These are phyloP conservation scores for Xerocomellus intermedius DNA, from an alignment of 768 basidiomycete species.

Conservation along the genomic window DNA sequence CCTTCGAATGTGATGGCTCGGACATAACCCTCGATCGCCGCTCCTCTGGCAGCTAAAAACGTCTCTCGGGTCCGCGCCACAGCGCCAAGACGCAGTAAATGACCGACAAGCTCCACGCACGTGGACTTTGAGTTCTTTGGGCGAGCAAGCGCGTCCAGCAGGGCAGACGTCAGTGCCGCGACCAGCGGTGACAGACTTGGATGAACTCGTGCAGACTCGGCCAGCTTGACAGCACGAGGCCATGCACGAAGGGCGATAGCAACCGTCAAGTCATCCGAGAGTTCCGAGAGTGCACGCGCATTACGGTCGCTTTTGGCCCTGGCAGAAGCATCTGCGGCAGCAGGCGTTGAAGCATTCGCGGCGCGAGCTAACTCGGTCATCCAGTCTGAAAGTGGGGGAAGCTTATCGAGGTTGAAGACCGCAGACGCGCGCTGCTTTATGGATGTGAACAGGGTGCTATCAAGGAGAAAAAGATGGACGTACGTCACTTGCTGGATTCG, in stretches of 20 bases:
- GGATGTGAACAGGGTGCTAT: background rate
- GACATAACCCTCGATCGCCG: conserved; percentile 73
- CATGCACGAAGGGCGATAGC: conserved; percentile 88
- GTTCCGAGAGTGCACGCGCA: conserved; percentile 84
- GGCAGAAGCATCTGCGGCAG: conserved; percentile 41
- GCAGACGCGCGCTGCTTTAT: conserved; percentile 33
- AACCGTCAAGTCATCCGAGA: conserved; percentile 88
- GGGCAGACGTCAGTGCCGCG: conserved; percentile 63
- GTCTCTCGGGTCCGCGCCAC: conserved; percentile 76
- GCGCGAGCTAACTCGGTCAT: conserved; percentile 65
- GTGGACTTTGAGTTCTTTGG: conserved; percentile 75
- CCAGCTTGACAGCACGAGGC: conserved; percentile 79
- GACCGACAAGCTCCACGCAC: conserved; percentile 67
- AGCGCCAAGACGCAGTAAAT: conserved; percentile 73
- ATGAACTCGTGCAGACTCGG: conserved; percentile 81
- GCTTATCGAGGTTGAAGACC: conserved; percentile 34
- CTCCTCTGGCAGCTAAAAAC: conserved; percentile 76
- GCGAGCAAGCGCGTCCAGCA: conserved; percentile 72
- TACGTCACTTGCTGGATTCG: conserved; percentile 45
- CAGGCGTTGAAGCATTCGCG: conserved; percentile 38
- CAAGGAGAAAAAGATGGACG: conserved; percentile 11
- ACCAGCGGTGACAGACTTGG: conserved; percentile 61
- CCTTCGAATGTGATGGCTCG: conserved; percentile 90
- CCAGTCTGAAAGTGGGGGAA: conserved; percentile 73
- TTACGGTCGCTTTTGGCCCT: conserved; percentile 81